Percentiles rank a stretch among this genome's conserved stretches.
Evolutionary conservation across 73 alveolate species (phyloP).

Genomic region (Paramecium biaurelia): DNA sequence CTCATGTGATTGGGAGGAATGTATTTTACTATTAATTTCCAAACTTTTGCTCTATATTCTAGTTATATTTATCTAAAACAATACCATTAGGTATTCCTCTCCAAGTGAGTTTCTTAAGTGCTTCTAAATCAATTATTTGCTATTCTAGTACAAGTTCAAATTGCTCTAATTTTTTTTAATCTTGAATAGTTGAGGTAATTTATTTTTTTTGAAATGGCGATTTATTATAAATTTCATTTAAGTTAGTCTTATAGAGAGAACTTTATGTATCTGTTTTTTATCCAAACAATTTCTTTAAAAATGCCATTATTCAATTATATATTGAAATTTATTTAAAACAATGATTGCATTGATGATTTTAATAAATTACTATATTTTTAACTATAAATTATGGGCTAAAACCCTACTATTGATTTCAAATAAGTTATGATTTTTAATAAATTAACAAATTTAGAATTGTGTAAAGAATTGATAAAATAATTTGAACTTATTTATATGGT

Average conservation of each 20-base stretch:
- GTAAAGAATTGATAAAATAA: not conserved
- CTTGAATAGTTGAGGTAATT: not conserved
- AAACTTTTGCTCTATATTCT: slow-evolving; percentile 59
- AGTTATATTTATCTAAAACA: not conserved
- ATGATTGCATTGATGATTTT: not conserved
- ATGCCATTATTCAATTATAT: slow-evolving; percentile 1
- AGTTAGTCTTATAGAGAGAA: not conserved
- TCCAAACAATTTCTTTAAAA: not conserved
- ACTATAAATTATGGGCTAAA: not conserved
- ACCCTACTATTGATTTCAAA: not conserved
- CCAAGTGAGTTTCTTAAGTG: slow-evolving; percentile 4
- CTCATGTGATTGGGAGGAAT: slow-evolving; percentile 62
- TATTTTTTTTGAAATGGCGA: slow-evolving; percentile 26
- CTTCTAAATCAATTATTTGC: slow-evolving; percentile 10
- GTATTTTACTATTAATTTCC: slow-evolving; percentile 59
- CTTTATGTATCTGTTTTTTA: not conserved
- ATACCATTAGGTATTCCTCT: slow-evolving; percentile 51
- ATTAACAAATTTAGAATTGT: not conserved
- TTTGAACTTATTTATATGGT: not conserved
- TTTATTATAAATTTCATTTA: slow-evolving; percentile 23
- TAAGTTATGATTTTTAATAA: not conserved
- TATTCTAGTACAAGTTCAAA: slow-evolving; percentile 41
- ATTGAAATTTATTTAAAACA: not conserved
- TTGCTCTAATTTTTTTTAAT: slow-evolving; percentile 13
- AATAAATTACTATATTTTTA: not conserved